phyloP scores from a whole-genome alignment of 78 protist genomes.

The Neovahlkampfia damariscottae region DNA sequence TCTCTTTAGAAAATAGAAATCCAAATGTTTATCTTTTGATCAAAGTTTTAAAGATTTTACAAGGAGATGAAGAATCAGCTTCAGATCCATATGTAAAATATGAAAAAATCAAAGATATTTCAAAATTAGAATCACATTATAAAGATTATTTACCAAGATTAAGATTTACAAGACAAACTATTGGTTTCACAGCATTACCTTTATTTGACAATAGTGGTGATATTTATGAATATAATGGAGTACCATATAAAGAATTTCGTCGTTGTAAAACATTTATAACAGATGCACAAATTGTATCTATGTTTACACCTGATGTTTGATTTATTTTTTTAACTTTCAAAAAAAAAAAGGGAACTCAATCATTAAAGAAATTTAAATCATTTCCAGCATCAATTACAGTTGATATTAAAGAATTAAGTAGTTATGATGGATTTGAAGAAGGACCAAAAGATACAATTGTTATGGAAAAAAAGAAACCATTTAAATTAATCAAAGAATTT shows the following conservation, averaged over 20 bases:
- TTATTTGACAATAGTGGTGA: background rate
- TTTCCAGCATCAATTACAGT: background rate
- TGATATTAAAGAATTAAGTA: background rate
- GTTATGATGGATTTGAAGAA: background rate
- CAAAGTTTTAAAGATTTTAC: background rate
- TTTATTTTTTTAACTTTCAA: no score
- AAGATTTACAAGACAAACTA: background rate
- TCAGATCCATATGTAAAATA: background rate
- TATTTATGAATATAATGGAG: background rate
- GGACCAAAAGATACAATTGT: background rate
- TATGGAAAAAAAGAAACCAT: background rate
- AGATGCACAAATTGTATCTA: background rate
- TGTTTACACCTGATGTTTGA: no score
- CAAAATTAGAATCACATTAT: background rate
- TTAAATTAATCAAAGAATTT: background rate
- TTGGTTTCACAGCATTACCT: background rate
- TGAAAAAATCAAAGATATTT: background rate
- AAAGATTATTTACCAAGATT: background rate
- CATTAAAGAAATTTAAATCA: background rate
- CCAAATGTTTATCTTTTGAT: background rate
- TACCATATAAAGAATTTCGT: background rate
- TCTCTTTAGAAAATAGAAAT: background rate
- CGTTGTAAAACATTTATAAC: background rate
- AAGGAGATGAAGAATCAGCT: background rate
- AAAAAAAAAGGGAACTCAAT: background rate